phyloP scores from a whole-genome alignment of 2,329 filamentous ascomycete species.

The Fusarium globosum region DNA sequence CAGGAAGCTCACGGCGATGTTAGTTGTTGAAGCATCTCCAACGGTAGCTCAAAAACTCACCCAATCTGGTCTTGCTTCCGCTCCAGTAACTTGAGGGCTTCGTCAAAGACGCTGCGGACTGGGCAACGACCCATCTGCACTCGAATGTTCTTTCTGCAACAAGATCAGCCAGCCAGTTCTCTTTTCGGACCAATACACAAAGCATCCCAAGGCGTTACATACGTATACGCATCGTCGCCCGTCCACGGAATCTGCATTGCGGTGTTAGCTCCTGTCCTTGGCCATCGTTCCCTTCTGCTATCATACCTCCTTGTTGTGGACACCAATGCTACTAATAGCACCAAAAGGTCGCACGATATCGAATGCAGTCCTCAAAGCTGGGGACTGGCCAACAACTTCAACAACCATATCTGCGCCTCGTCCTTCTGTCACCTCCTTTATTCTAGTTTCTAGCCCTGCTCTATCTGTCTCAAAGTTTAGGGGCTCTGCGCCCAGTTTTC shows the following conservation, averaged over 20 bases:
- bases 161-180: conserved; percentile 37
- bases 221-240: conserved; percentile 71
- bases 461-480: conserved; percentile 79
- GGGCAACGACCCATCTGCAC: conserved; percentile 83
- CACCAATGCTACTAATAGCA: conserved; percentile 78
- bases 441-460: conserved; percentile 72
- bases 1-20: conserved; percentile 71
- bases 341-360: conserved; percentile 79
- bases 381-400: conserved; percentile 78
- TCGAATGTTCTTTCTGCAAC: conserved; percentile 73
- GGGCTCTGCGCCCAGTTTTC: conserved; percentile 80
- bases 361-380: conserved; percentile 76
- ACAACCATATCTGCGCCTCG: conserved; percentile 88
- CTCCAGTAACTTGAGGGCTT: conserved; percentile 72
- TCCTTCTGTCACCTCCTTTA: conserved; percentile 80
- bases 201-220: conserved; percentile 40
- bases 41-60: conserved; percentile 57
- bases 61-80: conserved; percentile 74
- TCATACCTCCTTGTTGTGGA: conserved; percentile 77
- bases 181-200: background rate
- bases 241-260: conserved; percentile 70
- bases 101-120: conserved; percentile 75
- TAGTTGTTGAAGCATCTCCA: conserved; percentile 1
- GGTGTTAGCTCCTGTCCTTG: conserved; percentile 4
- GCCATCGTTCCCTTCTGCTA: background rate